These are phyloP conservation scores for Lippia alba DNA, from an alignment of 305 asterid species.

Conservation along the genomic window DNA sequence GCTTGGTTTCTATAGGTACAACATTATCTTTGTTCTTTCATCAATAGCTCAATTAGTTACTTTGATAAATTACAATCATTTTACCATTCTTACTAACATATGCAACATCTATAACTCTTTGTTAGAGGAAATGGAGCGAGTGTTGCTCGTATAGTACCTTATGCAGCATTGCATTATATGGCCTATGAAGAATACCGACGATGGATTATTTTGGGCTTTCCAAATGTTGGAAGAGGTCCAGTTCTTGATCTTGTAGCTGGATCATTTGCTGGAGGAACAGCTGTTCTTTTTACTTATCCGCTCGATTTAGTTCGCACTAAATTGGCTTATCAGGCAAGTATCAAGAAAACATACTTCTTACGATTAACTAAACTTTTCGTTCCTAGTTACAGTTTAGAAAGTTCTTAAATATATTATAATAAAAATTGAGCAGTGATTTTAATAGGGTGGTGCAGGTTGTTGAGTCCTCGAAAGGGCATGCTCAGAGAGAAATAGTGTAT, in stretches of 20 bases:
- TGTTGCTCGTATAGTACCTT: conserved; percentile 92
- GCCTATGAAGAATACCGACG: conserved; percentile 91
- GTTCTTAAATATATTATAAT: too few relatives aligned
- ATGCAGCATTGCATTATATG: conserved; percentile 96
- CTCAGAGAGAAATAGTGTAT: conserved; percentile 54
- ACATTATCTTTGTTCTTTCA: conserved; percentile 17
- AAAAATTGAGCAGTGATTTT: conserved; percentile 36
- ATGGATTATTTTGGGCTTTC: conserved; percentile 76
- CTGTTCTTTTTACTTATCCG: conserved; percentile 92
- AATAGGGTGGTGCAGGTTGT: conserved; percentile 60
- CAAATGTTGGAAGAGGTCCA: conserved; percentile 76
- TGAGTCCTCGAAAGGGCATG: conserved; percentile 55
- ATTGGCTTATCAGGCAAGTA: conserved; percentile 92
- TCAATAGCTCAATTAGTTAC: neutral
- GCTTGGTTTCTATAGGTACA: conserved; percentile 83
- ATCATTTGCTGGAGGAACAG: conserved; percentile 98
- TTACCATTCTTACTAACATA: conserved; percentile 1
- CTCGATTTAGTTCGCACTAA: conserved; percentile 94
- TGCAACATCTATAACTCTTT: conserved; percentile 13
- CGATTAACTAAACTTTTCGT: neutral
- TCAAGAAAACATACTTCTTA: neutral
- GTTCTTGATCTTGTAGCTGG: conserved; percentile 92
- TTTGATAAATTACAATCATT: conserved; percentile 2
- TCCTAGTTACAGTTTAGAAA: conserved; percentile 16
- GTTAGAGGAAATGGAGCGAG: conserved; percentile 98